phyloP scores from a whole-genome alignment of 2,329 filamentous ascomycete genomes.

The Fusarium lyarnte region DNA sequence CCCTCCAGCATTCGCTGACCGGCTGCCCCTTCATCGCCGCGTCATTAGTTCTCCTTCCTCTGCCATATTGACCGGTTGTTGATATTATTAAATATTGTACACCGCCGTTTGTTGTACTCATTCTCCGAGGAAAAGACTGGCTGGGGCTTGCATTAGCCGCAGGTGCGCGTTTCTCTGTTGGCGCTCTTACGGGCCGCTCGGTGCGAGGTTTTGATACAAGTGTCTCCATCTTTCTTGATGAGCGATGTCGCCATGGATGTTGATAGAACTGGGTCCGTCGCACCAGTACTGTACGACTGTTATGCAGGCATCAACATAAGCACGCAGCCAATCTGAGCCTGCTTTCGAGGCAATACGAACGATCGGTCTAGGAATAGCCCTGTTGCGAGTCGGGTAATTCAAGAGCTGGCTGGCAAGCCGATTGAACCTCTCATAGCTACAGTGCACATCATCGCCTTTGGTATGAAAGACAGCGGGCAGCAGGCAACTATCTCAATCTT shows the following conservation, averaged over 20 bases:
- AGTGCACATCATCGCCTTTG: not conserved
- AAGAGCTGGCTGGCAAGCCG: not conserved
- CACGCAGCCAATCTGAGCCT: not conserved
- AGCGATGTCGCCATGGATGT: constrained; percentile 34
- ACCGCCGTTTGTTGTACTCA: constrained; percentile 39
- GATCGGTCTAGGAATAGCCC: not conserved
- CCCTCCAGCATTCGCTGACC: constrained; percentile 38
- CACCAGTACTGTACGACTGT: constrained; percentile 15
- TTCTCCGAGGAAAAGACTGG: constrained; percentile 10
- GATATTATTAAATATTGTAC: constrained; percentile 26
- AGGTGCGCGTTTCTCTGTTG: constrained; percentile 23
- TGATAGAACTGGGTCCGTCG: constrained; percentile 12
- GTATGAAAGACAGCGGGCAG: not conserved
- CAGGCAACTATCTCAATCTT: not conserved
- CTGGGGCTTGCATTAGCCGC: constrained; percentile 39
- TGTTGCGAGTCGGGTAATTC: not conserved
- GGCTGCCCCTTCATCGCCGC: constrained; percentile 24
- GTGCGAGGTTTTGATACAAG: constrained; percentile 31
- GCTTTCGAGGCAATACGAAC: not conserved
- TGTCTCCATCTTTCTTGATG: constrained; percentile 30
- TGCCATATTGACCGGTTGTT: constrained; percentile 18
- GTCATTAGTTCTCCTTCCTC: constrained; percentile 18
- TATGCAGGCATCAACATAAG: constrained; percentile 20
- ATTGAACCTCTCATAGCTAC: not conserved
- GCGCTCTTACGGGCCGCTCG: constrained; percentile 31